Evolutionary conservation across 1,284 basidiomycete species (phyloP), one percentile per base, ranked within the genome.

Genomic region (Cryptococcus sp.): DNA sequence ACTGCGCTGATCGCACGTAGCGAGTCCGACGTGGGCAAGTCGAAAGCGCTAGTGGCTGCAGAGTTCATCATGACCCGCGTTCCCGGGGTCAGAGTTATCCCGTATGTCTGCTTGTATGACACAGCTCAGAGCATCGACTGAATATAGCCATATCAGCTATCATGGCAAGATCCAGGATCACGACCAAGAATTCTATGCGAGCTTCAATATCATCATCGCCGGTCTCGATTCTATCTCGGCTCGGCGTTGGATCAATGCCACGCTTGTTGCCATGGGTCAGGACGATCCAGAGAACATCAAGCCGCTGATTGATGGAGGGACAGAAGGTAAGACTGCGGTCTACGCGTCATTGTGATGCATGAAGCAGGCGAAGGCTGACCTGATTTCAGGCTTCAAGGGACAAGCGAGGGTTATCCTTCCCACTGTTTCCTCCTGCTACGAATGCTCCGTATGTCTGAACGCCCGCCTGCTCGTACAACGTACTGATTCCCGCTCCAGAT

Each of bases 101-200:
- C 96, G 88, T 95, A 71, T 81, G 91, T 80, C 43, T 50, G n/a
- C 40, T 27, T 16, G n/a, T 7, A 45, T 2, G 43, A 4, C 13
- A 1, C 15, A 22, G 25, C 42, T 27, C 20, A 43, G 17, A 20
- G 35, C 38, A 2, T 17, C 16, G 10, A 41, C 20, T 38, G 45
- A 57, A 5, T 17, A 22, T 23, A 30, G n/a, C 53, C 20, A 46
- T 16, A n/a, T 16, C 30, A 95, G 93, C 40, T 94, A 95, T 74
- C 90, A 89, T 80, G 92, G 92, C 65, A 97, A 95, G 81, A 99
- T 99, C 61, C 96, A 99, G 79, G 96, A 99, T 81, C 97, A 97
- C 76, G 91, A 86, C 64, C 88, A 93, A 56, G 87, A 87, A n/a
- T 99, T 95, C 73, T 99, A 99, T 80, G 84, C 92, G 84, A 89